These are phyloP conservation scores for Alternaria alternata DNA, from an alignment of 2,329 filamentous ascomycete species.

Conservation along the genomic window DNA sequence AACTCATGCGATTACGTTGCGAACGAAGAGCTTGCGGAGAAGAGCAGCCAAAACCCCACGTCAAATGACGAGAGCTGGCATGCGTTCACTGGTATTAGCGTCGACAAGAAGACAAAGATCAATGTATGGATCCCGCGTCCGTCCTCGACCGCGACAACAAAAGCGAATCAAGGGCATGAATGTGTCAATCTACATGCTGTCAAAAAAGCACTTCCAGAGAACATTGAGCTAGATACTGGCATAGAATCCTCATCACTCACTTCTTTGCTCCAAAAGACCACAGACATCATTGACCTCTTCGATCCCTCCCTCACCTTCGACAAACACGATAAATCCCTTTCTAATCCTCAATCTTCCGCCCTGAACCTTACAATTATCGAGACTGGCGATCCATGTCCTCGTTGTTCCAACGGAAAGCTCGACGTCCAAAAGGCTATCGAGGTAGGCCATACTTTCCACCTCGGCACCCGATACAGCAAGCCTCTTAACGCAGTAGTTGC, in stretches of 20 bases:
- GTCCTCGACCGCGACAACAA: neutral
- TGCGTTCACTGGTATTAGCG: constrained; percentile 71
- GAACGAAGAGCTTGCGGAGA: constrained; percentile 84
- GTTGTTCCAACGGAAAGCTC: constrained; percentile 71
- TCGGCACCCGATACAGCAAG: constrained; percentile 86
- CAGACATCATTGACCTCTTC: constrained; percentile 23
- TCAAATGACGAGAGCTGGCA: constrained; percentile 24
- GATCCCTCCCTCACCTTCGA: constrained; percentile 24
- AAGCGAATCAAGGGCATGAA: constrained; percentile 32
- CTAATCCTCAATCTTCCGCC: neutral
- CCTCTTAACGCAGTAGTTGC: constrained; percentile 73
- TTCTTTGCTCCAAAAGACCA: constrained; percentile 30
- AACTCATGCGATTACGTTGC: constrained; percentile 75
- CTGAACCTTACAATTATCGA: constrained; percentile 69
- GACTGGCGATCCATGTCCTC: constrained; percentile 75
- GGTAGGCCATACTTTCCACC: constrained; percentile 92
- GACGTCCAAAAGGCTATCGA: constrained; percentile 79
- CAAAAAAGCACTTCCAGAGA: constrained; percentile 61
- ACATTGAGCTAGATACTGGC: constrained; percentile 74
- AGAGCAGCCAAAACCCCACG: constrained; percentile 20
- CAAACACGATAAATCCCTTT: constrained; percentile 2
- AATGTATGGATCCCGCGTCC: constrained; percentile 58
- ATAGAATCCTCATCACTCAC: constrained; percentile 58
- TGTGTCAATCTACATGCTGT: constrained; percentile 68
- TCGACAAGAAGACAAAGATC: constrained; percentile 72